Conservation (phyloP, 2,329 filamentous ascomycete genomes). For the Hypoxylon sp. region DNA sequence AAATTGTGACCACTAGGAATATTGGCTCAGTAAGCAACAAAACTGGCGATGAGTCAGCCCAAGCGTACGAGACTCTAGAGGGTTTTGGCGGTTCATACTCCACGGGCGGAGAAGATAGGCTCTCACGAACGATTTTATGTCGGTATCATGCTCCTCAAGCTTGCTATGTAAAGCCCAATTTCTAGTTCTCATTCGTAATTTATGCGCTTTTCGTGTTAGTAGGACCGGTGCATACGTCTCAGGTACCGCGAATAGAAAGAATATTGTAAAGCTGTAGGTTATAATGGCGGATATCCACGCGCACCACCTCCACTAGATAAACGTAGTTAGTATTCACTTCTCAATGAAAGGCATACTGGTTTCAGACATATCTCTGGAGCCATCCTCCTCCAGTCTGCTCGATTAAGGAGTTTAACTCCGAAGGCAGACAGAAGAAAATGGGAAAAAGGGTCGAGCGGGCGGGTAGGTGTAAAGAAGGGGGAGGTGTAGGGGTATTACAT, state of each 20-base stretch:
- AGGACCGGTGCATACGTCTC: conserved; percentile 1
- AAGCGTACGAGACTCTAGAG: background rate
- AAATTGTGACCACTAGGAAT: conserved; percentile 1
- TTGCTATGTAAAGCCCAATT: conserved; percentile 1
- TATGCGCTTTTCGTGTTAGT: background rate
- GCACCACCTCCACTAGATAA: background rate
- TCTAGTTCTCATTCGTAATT: background rate
- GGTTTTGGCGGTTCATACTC: background rate
- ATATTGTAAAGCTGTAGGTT: background rate
- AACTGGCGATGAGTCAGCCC: background rate
- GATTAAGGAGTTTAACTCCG: no score
- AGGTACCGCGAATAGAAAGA: background rate
- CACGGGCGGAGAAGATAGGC: conserved; percentile 1
- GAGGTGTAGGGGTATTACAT: background rate
- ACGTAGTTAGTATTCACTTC: background rate
- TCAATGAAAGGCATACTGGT: background rate
- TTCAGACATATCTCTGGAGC: background rate
- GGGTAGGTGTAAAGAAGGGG: background rate
- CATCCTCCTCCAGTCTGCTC: no score
- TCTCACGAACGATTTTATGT: background rate
- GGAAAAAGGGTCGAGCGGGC: no score
- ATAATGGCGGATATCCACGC: background rate
- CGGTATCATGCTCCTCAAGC: conserved; percentile 7
- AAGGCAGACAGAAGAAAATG: no score
- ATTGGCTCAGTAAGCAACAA: background rate